Base-by-base conservation (phyloP, 805 yeast species). In the Myxozyma vanderwaltii region DNA sequence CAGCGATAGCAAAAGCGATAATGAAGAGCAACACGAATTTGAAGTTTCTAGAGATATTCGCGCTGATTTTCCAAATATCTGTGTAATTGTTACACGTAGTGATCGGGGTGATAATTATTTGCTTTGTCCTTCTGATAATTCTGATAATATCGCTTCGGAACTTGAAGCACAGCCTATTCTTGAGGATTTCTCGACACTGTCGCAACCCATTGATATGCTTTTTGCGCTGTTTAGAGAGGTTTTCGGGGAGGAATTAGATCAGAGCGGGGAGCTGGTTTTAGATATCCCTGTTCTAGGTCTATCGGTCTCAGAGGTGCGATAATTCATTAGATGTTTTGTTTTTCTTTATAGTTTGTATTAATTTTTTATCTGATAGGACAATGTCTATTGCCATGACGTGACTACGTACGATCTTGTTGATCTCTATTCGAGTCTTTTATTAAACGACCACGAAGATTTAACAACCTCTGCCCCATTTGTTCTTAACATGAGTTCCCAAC, bases 391-490 rank as follows among this genome's bases (percentile, higher is more conserved):
- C 21, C 51, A 57, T 13, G 63, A 63, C 12, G 55, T 63, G 24
- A 51, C 66, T 6, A 27, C 63, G 7, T 62, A 54, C 36, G 67
- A 63, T 38, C n/a, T 63, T 7, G 57, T 62, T 5, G 50, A 50
- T n/a, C 54, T 54, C n/a, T 63, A 59, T 23, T 46, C 51, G 3
- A 47, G 54, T 8, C 47, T 61, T n/a, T 33, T 54, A 10, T 17
- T 29, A 21, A 59, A 59, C 47, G 64, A 59, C 50, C 26, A 43
- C 17, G 41, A 27, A 17, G 47, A 44, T n/a, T 17, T 24, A 2
- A 15, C 51, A 12, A n/a, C 27, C 8, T 8, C 51, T 7, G 57
- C 41, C 13, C 58, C 58, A 2, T 19, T 61, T 6, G 1, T 54
- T 15, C 17, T 61, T 13, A 17, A 51, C 15, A 44, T 58, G 17